These are phyloP conservation scores for Rhizophagus sp. DNA, from an alignment of 192 early-diverging fungal genomes.

Conservation along the genomic window DNA sequence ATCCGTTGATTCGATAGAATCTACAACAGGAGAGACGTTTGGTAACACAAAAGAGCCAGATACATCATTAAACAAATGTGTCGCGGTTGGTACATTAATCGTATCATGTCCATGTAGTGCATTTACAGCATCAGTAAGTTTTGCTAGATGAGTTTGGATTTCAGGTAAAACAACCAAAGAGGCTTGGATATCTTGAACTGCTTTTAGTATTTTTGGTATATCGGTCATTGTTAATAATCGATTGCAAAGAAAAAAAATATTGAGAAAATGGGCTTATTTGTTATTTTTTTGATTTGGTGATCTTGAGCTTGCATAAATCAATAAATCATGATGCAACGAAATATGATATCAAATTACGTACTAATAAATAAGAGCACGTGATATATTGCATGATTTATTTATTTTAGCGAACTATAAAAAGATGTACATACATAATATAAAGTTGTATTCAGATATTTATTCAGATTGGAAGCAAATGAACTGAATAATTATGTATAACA, in stretches of 20 bases:
- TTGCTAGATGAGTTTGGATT: background rate
- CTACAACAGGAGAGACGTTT: background rate
- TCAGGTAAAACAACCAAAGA: conserved; percentile 20
- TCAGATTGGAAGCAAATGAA: too few relatives aligned
- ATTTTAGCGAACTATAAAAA: too few relatives aligned
- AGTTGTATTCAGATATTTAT: too few relatives aligned
- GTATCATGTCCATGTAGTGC: background rate
- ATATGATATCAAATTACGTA: background rate
- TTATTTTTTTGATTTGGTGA: background rate
- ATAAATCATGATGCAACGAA: too few relatives aligned
- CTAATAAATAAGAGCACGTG: too few relatives aligned
- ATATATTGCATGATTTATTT: too few relatives aligned
- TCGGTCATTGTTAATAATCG: background rate
- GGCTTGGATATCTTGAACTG: conserved; percentile 8
- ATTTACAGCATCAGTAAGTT: background rate
- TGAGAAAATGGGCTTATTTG: background rate
- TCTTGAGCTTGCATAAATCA: background rate
- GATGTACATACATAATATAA: too few relatives aligned
- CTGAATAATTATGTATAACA: too few relatives aligned
- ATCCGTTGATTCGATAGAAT: background rate
- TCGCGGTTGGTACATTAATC: background rate
- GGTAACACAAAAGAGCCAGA: background rate
- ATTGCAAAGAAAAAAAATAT: background rate
- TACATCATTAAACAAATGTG: background rate
- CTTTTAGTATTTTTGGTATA: background rate